Evolutionary conservation across 257 asterid genomes (phyloP), one percentile per base, ranked within the genome.

Genomic region (Ilex asprella): DNA sequence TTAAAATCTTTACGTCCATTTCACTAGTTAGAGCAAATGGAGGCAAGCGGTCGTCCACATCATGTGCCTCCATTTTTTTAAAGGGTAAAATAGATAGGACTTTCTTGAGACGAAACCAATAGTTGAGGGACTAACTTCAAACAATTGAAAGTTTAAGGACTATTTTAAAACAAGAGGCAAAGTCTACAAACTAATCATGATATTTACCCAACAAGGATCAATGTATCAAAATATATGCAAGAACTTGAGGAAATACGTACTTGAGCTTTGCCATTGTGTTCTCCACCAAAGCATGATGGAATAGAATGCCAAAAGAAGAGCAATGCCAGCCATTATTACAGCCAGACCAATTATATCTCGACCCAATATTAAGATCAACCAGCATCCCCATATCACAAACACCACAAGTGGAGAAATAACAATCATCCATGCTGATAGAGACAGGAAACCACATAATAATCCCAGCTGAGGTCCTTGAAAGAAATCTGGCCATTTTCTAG

Each of bases 231-330:
- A 30, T 56, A 58, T 56, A 62, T 53, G 52, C 41, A 27, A 10
- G 31, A 58, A 59, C 32, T 65, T 41, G 53, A 62, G 44, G 67
- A 44, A 31, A 58, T 66, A 78, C 99, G 53, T 86, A 93, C 99
- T 93, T 79, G 99, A 93, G 86, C 99, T 93, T 84, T 93, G 99
- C 99, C 99, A 93, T 62, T 89, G 99, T 56, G 99, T 93, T 78
- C 99, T 89, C 99, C 97, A 93, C 99, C 99, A 93, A 71, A 93
- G 96, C 97, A 93, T 93, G 62, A 93, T 79, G 2, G 97, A 84
- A 66, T 93, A 93, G 82, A 93, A 93, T 31, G 99, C 95, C 81
- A 93, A 72, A 49, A 93, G 87, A 51, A 93, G 84, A 75, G 97
- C 95, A 73, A 79, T 82, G 69, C 99, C 99, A 68, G 95, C 94